Evolutionary conservation across 306 rosid species (phyloP).

Genomic region (Quercus dentata): DNA sequence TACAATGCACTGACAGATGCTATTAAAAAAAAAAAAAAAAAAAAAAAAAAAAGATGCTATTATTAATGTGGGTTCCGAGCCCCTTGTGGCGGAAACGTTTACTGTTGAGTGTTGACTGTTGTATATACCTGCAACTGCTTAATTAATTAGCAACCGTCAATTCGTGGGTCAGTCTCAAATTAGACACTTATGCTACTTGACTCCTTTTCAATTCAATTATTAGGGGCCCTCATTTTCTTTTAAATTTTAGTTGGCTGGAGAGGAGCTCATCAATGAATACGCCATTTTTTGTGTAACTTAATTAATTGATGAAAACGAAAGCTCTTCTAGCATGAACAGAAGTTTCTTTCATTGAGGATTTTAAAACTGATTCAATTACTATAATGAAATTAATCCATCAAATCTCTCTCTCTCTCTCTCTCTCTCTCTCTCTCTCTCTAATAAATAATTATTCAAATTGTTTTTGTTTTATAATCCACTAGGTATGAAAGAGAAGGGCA

Average conservation of each 20-base stretch:
- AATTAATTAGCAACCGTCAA: too few species aligned
- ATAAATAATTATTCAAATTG: constrained; percentile 16
- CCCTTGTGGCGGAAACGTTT: too few species aligned
- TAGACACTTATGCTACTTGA: constrained; percentile 17
- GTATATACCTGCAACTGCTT: too few species aligned
- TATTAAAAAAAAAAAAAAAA: too few species aligned
- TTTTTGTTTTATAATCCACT: not conserved
- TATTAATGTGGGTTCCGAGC: too few species aligned
- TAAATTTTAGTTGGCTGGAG: not conserved
- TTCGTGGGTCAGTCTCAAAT: constrained; percentile 28
- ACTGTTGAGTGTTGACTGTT: too few species aligned
- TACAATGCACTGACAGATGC: too few species aligned
- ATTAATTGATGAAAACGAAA: constrained; percentile 30
- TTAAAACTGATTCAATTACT: too few species aligned
- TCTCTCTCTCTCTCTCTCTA: constrained; percentile 5
- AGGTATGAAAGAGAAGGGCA: not conserved
- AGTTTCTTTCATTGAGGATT: too few species aligned
- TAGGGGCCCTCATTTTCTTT: not conserved
- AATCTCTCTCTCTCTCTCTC: constrained; percentile 8
- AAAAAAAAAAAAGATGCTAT: too few species aligned
- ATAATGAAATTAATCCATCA: constrained; percentile 8
- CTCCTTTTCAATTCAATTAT: constrained; percentile 1
- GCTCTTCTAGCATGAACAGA: not conserved
- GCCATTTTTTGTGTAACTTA: not conserved
- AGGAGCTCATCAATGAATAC: constrained; percentile 16